Percentiles rank a stretch among this genome's conserved stretches.
phyloP scores from a whole-genome alignment of 768 basidiomycete genomes.

The Tulasnella sp. region DNA sequence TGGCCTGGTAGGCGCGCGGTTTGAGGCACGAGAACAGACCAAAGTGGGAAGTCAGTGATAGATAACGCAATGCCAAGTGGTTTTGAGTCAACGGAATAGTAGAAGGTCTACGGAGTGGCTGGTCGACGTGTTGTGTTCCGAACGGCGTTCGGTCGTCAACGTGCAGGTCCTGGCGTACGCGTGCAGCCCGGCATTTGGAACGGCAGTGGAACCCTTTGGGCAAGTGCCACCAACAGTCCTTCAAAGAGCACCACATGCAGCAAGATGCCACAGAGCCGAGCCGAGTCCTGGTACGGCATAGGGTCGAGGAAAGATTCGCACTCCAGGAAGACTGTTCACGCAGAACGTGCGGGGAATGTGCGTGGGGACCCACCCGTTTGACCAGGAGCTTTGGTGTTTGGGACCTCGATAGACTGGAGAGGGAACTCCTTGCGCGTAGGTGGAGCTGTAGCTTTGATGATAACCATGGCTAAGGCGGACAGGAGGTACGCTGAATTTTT shows the following conservation, averaged over 20 bases:
- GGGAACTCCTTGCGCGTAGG: background rate
- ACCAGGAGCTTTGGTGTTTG: constrained; percentile 24
- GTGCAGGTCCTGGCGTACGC: background rate
- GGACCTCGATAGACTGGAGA: constrained; percentile 23
- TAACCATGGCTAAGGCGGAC: background rate
- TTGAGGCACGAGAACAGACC: too few relatives aligned
- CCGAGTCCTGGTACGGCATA: background rate
- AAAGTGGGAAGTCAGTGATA: background rate
- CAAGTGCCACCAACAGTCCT: background rate
- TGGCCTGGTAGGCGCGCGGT: constrained; percentile 6
- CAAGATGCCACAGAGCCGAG: background rate
- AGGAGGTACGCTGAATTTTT: too few relatives aligned
- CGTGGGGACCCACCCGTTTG: constrained; percentile 26
- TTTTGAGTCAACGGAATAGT: background rate
- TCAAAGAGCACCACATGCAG: background rate
- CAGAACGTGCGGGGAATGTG: background rate
- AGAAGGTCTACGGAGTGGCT: background rate
- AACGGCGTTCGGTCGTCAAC: background rate
- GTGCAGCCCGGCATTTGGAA: background rate
- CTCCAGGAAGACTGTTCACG: background rate
- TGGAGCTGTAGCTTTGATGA: background rate
- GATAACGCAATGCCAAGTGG: background rate
- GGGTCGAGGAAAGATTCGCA: background rate
- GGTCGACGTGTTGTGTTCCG: background rate
- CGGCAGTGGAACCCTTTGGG: background rate